Evolutionary conservation across 768 basidiomycete genomes (phyloP), one percentile per base, ranked within the genome.

Genomic region (Leccinum pellstonianum): DNA sequence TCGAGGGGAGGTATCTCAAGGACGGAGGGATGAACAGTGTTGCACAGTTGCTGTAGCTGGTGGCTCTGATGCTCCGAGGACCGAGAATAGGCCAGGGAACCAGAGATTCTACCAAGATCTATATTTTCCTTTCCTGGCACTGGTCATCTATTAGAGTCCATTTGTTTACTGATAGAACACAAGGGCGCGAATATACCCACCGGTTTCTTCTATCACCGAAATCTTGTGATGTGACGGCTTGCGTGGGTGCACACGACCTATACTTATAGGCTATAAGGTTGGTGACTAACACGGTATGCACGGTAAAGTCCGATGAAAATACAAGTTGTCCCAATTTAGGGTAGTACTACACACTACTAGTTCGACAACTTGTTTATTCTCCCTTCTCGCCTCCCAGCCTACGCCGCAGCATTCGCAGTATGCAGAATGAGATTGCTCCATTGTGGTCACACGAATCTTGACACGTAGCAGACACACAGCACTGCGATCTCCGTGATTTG

Each of bases 1-100:
- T 3, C 78, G 80, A 57, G 82, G 81, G 0, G 52, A 68, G 4
- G 69, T 37, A 49, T 8, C 69, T 29, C 27, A 0, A 29, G 8
- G 29, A 29, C 29, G 29, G 9, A 29, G 29, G 29, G 29, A 29
- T 29, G 29, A 29, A 29, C 0, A 29, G 29, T 29, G 29, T 29
- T 29, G 29, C 9, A 29, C 9, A 29, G 8, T 29, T 29, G 29
- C 29, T 29, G 29, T 29, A 10, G 35, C 12, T 35, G 35, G 35
- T 35, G 35, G 35, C 12, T 35, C 35, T 35, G 35, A 35, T 14
- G 12, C 29, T 29, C 29, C 29, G 29, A 29, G 29, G 29, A 29
- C 29, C 9, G 29, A 29, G 29, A 29, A 29, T 29, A 29, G 37
- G 65, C 14, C 57, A 66, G 27, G 66, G 65, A 31, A 60, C 17